Conservation (phyloP, 164 flowering plant genomes). For the Brasenia schreberi region DNA sequence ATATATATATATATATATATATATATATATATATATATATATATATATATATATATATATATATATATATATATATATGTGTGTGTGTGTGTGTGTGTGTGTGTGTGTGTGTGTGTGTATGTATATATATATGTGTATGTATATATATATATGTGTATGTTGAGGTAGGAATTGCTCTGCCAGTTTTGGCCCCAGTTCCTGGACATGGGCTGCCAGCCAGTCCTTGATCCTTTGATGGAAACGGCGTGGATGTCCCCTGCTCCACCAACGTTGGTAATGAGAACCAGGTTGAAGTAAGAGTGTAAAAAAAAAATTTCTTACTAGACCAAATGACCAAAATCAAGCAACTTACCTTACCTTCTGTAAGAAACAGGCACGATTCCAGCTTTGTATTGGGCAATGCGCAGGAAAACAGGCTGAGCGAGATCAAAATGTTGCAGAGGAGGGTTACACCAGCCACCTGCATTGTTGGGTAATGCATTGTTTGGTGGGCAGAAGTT, state of each 20-base stretch:
- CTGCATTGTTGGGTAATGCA: slow-evolving; percentile 9
- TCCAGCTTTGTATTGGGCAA: slow-evolving; percentile 62
- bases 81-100: too few species aligned
- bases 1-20: too few species aligned
- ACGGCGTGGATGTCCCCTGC: slow-evolving; percentile 64
- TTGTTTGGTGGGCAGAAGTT: slow-evolving; percentile 75
- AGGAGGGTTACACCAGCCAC: slow-evolving; percentile 81
- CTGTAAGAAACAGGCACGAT: slow-evolving; percentile 67
- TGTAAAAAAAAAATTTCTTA: slow-evolving; percentile 12
- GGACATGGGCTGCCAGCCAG: slow-evolving; percentile 64
- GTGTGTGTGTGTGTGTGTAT: too few species aligned
- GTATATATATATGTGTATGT: too few species aligned
- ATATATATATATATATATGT: too few species aligned
- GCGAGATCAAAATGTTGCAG: slow-evolving; percentile 68
- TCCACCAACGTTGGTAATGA: slow-evolving; percentile 75
- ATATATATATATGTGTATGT: too few species aligned
- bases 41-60: too few species aligned
- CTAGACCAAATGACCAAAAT: background rate
- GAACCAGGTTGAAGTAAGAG: slow-evolving; percentile 65
- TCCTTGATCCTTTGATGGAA: slow-evolving; percentile 54
- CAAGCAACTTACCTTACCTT: slow-evolving; percentile 27
- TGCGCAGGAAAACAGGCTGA: slow-evolving; percentile 62
- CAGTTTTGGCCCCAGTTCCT: slow-evolving; percentile 92
- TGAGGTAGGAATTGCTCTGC: slow-evolving; percentile 57
- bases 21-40: too few species aligned